These are phyloP conservation scores for Chenopodium album DNA, from an alignment of 148 eudicot genomes.

Conservation along the genomic window DNA sequence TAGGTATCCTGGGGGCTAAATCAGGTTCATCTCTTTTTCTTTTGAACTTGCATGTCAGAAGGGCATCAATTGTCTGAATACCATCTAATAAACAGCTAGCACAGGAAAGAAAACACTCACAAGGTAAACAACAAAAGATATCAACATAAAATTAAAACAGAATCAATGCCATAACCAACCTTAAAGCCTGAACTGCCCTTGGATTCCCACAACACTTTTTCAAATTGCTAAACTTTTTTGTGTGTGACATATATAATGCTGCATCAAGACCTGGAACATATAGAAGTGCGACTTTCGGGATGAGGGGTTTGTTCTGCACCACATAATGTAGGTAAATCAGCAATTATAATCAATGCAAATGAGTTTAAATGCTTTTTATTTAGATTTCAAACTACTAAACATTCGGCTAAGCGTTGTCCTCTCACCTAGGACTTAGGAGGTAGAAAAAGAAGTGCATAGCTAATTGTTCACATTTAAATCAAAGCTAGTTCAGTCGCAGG, in stretches of 20 bases:
- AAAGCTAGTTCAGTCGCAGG: background rate
- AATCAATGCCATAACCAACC: conserved; percentile 51
- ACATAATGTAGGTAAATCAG: conserved; percentile 21
- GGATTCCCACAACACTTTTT: conserved; percentile 83
- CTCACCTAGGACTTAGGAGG: background rate
- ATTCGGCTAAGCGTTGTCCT: background rate
- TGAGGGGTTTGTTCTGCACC: conserved; percentile 92
- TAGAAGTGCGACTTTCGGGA: conserved; percentile 85
- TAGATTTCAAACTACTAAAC: background rate
- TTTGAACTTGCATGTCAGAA: conserved; percentile 81
- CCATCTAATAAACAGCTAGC: conserved; percentile 95
- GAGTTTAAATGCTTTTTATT: background rate
- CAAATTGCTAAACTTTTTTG: conserved; percentile 55
- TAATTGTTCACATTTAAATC: background rate
- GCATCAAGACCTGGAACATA: conserved; percentile 98
- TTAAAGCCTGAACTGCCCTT: conserved; percentile 77
- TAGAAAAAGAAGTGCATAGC: background rate
- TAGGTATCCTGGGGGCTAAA: conserved; percentile 32
- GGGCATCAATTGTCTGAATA: conserved; percentile 87
- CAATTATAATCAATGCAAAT: background rate
- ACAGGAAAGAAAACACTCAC: conserved; percentile 33
- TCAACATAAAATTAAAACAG: background rate
- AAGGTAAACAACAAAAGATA: conserved; percentile 19
- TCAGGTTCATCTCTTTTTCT: conserved; percentile 72
- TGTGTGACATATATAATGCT: conserved; percentile 68